These are phyloP conservation scores for Micractinium conductrix DNA, from an alignment of 139 green algal species.

Conservation along the genomic window DNA sequence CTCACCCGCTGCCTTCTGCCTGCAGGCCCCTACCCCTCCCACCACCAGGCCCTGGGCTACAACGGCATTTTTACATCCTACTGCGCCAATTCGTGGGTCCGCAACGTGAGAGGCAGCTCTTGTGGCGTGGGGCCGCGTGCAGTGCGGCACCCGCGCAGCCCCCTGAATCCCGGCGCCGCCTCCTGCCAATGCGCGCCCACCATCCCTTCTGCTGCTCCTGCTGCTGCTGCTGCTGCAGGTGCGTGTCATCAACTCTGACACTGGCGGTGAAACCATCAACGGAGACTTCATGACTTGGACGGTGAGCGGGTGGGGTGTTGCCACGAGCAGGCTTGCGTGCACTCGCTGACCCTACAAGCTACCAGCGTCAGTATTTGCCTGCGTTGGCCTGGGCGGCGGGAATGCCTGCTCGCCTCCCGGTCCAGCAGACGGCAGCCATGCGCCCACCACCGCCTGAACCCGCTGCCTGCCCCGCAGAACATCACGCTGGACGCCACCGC, in stretches of 20 bases:
- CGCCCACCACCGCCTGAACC: no score
- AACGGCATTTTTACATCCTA: background rate
- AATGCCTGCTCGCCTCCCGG: no score
- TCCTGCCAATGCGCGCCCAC: background rate
- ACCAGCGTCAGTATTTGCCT: no score
- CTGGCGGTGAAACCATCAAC: background rate
- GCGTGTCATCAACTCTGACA: background rate
- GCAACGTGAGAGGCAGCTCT: background rate
- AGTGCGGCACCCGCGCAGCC: background rate
- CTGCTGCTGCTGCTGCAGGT: background rate
- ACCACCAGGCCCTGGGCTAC: background rate
- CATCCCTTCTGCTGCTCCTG: background rate
- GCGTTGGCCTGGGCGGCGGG: no score
- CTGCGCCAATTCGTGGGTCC: conserved; percentile 13
- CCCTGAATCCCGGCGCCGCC: background rate
- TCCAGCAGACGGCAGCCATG: no score
- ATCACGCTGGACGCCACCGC: background rate
- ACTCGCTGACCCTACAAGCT: no score
- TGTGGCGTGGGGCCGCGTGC: background rate
- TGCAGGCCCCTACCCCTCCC: conserved; percentile 7
- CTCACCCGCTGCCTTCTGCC: background rate
- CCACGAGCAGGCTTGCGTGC: background rate
- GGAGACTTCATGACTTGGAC: background rate
- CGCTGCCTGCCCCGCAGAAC: background rate
- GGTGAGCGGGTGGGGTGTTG: background rate